phyloP scores from a whole-genome alignment of 352 stramenopile species.

The Globisporangium mamillatum region DNA sequence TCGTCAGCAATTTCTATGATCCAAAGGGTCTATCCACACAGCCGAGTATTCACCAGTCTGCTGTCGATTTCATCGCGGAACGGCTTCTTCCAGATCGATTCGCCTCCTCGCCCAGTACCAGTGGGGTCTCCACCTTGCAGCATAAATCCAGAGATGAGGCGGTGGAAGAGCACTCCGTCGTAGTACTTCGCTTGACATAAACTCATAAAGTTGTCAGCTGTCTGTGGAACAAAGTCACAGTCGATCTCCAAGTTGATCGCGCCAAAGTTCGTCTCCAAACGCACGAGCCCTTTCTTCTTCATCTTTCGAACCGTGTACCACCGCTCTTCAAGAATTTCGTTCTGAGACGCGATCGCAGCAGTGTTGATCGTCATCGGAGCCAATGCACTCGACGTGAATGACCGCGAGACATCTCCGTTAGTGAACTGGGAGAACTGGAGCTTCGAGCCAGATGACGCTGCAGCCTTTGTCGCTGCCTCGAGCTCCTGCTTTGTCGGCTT shows the following conservation, averaged over 20 bases:
- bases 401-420: conserved; percentile 86
- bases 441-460: conserved; percentile 16
- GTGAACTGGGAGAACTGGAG: conserved; percentile 86
- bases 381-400: conserved; percentile 94
- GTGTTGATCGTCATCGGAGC: conserved; percentile 67
- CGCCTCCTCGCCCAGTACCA: conserved; percentile 91
- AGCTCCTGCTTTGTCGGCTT: conserved; percentile 27
- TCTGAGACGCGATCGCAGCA: conserved; percentile 44
- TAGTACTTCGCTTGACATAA: conserved; percentile 93
- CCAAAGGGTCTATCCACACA: not conserved
- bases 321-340: conserved; percentile 63
- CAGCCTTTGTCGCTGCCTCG: conserved; percentile 12
- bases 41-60: conserved; percentile 63
- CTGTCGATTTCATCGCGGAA: conserved; percentile 98
- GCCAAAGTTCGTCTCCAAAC: conserved; percentile 92
- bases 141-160: conserved; percentile 97
- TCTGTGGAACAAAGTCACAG: conserved; percentile 96
- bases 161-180: conserved; percentile 94
- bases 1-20: not conserved
- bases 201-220: conserved; percentile 96
- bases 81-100: conserved; percentile 92
- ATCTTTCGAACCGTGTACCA: conserved; percentile 88
- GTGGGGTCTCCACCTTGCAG: conserved; percentile 93
- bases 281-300: conserved; percentile 98
- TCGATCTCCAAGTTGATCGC: conserved; percentile 96